These are phyloP conservation scores for Anthoceros angustus DNA, from an alignment of 225 moss, liverwort and hornwort species.

Conservation along the genomic window DNA sequence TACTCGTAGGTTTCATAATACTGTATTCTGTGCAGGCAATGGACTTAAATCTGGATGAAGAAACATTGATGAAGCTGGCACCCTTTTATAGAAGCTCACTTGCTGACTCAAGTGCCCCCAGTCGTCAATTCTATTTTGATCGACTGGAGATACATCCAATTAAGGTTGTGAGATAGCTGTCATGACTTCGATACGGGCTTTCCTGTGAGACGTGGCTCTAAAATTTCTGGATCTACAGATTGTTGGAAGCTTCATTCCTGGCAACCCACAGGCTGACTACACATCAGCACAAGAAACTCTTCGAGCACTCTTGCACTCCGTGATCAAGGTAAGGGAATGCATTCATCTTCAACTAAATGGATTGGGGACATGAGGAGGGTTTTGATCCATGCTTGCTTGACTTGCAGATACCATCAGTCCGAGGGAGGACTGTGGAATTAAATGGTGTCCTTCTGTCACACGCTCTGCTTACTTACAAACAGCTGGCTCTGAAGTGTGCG, in stretches of 20 bases:
- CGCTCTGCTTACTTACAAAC: slow-evolving; percentile 82
- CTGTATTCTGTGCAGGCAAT: slow-evolving; percentile 37
- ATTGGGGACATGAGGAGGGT: no score
- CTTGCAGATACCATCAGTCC: slow-evolving; percentile 78
- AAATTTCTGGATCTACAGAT: slow-evolving; percentile 33
- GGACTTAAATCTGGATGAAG: slow-evolving; percentile 92
- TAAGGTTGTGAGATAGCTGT: slow-evolving; percentile 30
- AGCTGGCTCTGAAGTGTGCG: slow-evolving; percentile 85
- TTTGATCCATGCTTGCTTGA: slow-evolving; percentile 1
- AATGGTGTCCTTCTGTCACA: slow-evolving; percentile 92
- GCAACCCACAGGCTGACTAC: slow-evolving; percentile 79
- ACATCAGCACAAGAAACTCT: slow-evolving; percentile 93
- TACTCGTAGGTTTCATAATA: no score
- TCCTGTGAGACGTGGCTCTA: not conserved
- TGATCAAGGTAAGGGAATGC: slow-evolving; percentile 46
- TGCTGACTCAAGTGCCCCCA: slow-evolving; percentile 74
- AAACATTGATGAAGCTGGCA: slow-evolving; percentile 89
- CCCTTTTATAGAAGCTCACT: slow-evolving; percentile 84
- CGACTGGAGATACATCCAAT: slow-evolving; percentile 98
- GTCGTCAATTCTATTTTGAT: slow-evolving; percentile 86
- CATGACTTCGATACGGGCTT: not conserved
- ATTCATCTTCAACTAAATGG: not conserved
- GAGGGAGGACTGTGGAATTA: slow-evolving; percentile 69
- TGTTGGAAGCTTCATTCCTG: slow-evolving; percentile 86
- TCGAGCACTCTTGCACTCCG: slow-evolving; percentile 75